Conservation (phyloP, 495 filamentous ascomycete species). For the Neurospora sp. region DNA sequence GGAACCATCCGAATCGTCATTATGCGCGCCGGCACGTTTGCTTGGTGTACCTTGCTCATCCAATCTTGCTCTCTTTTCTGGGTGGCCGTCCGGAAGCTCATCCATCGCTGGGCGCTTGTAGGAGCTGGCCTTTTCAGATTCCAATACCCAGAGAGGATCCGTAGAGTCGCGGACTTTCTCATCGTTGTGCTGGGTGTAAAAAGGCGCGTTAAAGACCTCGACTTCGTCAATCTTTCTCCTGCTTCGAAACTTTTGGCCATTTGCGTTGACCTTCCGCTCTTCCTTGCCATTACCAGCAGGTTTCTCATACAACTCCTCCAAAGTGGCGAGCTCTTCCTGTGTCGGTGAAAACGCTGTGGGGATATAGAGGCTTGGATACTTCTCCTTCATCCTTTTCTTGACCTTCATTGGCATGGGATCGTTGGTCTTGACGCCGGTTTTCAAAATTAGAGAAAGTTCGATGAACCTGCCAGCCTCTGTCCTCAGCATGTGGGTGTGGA, state of each 20-base stretch:
- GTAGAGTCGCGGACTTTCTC: neutral
- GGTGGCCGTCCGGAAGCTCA: conserved; percentile 2
- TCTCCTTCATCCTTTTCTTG: conserved; percentile 33
- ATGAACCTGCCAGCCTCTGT: conserved; percentile 14
- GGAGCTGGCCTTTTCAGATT: conserved; percentile 3
- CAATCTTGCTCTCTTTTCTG: conserved; percentile 8
- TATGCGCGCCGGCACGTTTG: neutral
- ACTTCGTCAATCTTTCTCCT: conserved; percentile 23
- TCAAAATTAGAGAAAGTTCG: conserved; percentile 16
- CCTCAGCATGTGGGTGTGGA: conserved; percentile 24
- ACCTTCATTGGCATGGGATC: conserved; percentile 12
- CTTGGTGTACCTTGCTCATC: neutral
- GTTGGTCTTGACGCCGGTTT: conserved; percentile 16
- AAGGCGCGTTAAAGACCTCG: conserved; percentile 27
- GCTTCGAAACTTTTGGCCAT: conserved; percentile 21
- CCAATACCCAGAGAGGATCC: conserved; percentile 13
- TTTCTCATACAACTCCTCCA: conserved; percentile 18
- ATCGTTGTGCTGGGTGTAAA: conserved; percentile 18
- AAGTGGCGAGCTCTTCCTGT: conserved; percentile 22
- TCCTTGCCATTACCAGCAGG: conserved; percentile 2
- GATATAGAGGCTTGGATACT: conserved; percentile 32
- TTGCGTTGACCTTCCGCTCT: conserved; percentile 13
- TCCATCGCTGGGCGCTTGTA: conserved; percentile 10
- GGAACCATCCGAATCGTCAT: neutral
- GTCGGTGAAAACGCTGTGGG: conserved; percentile 32